A percentile compares a stretch with the other conserved stretches of the same genome.
Conservation (phyloP, 1,284 basidiomycete genomes). For the Xerocomus minutiporus region DNA sequence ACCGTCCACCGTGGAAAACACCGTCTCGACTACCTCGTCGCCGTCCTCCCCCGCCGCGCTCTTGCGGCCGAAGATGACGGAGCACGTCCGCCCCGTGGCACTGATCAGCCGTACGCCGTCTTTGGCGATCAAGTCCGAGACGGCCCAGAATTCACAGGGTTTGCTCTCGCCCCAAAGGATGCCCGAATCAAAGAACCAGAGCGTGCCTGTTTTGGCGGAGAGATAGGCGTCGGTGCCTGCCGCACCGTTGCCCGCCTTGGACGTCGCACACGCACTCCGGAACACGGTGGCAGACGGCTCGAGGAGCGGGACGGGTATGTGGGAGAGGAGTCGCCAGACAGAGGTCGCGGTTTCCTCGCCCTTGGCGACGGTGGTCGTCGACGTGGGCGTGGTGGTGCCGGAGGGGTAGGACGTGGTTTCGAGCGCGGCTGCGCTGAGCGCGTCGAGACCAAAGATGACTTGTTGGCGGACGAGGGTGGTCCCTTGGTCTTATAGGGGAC, state of each 20-base stretch:
- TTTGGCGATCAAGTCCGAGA: conserved; percentile 50
- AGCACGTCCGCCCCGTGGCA: conserved; percentile 63
- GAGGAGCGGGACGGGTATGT: too few species aligned
- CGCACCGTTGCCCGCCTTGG: too few species aligned
- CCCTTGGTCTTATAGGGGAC: conserved; percentile 38
- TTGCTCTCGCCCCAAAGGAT: conserved; percentile 69
- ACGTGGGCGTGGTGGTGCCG: conserved; percentile 13
- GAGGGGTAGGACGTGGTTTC: conserved; percentile 36
- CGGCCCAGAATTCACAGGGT: conserved; percentile 70
- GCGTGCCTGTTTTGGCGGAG: too few species aligned
- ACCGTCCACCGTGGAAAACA: too few species aligned
- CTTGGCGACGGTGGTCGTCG: conserved; percentile 10
- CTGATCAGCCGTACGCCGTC: conserved; percentile 60
- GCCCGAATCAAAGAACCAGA: conserved; percentile 47
- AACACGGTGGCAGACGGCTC: too few species aligned
- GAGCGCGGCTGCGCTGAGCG: conserved; percentile 24
- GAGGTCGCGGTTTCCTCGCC: too few species aligned
- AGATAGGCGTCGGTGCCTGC: too few species aligned
- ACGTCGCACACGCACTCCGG: too few species aligned
- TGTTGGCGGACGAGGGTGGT: conserved; percentile 36
- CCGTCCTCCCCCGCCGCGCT: too few species aligned
- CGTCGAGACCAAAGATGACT: conserved; percentile 63
- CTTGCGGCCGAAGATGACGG: conserved; percentile 37
- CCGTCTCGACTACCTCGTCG: too few species aligned
- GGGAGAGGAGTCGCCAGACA: too few species aligned